Evolutionary conservation across 177 flowering plant genomes (phyloP), one percentile per base, ranked within the genome.

Genomic region (Vitis hybrid): DNA sequence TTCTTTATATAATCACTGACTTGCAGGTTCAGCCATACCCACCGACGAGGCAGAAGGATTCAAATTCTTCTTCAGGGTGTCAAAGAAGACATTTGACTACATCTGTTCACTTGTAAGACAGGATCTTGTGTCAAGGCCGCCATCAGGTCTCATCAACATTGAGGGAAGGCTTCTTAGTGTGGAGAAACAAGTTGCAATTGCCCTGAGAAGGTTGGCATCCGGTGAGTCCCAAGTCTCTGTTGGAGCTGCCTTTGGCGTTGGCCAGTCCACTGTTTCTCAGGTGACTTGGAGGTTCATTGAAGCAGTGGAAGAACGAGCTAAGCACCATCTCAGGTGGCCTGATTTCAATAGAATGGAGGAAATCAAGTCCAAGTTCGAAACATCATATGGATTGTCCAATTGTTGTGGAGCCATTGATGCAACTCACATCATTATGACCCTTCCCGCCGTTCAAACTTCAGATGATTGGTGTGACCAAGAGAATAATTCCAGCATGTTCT

Each of bases 131-230:
- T 94, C 99, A 16, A 83, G 99, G 72, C 99, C 99, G 13, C 97
- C 99, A 16, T 92, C 97, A 2, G 99, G 97, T 40, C 94, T 94
- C 69, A 94, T 94, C 70, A 94, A 94, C 80, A 94, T 94, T 14
- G 99, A 94, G 78, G 99, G 99, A 19, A 87, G 97, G 82, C 92
- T 94, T 68, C 89, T 94, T 9, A 94, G 97, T 78, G 99, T 94
- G 35, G 97, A 94, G 81, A 94, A 94, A 72, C 99, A 94, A 77
- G 97, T 90, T 52, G 97, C 97, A 3, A 94, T 92, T 56, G 99
- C 99, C n/a, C 70, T 94, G 14, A 81, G 99, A 78, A 87, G 97
- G 74, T 81, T 94, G 72, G 99, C 99, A 66, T 94, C 99, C 8
- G 99, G 99, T 2, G 97, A 94, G 56, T 94, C 99, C 66, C 99